Evolutionary conservation across 78 protist genomes (phyloP).

Genomic region (Dictyostelium capitatum): DNA sequence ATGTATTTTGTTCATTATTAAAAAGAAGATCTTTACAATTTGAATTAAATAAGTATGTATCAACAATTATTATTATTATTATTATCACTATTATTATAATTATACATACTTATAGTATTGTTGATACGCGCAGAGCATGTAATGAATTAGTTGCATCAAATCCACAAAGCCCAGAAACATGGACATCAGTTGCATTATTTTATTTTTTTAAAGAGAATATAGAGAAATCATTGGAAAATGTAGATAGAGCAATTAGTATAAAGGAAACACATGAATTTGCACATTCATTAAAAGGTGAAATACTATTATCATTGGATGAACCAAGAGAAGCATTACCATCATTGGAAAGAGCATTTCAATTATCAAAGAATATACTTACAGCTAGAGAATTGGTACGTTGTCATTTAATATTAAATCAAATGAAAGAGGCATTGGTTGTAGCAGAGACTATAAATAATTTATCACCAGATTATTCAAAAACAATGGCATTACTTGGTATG

Average conservation of each 20-base stretch:
- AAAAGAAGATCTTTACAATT: constrained; percentile 57
- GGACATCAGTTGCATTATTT: constrained; percentile 71
- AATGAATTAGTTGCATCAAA: constrained; percentile 40
- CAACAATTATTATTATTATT: neutral
- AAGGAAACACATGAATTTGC: constrained; percentile 51
- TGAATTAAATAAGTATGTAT: constrained; percentile 74
- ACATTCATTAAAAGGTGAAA: constrained; percentile 69
- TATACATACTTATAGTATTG: no score
- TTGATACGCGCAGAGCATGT: constrained; percentile 15
- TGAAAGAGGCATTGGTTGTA: constrained; percentile 35
- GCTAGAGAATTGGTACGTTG: constrained; percentile 79
- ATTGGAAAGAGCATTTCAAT: constrained; percentile 58
- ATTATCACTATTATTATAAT: no score
- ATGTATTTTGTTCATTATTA: constrained; percentile 69
- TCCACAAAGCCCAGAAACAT: constrained; percentile 41
- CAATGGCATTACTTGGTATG: constrained; percentile 74
- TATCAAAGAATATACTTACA: constrained; percentile 54
- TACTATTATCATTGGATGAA: constrained; percentile 53
- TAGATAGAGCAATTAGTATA: constrained; percentile 59
- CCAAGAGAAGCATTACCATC: constrained; percentile 68
- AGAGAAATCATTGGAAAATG: constrained; percentile 66
- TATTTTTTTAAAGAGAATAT: constrained; percentile 56
- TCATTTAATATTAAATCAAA: constrained; percentile 67
- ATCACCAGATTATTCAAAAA: constrained; percentile 59
- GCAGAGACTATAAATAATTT: constrained; percentile 39